Conservation (phyloP, 2,329 filamentous ascomycete genomes). For the Claviceps purpurea region DNA sequence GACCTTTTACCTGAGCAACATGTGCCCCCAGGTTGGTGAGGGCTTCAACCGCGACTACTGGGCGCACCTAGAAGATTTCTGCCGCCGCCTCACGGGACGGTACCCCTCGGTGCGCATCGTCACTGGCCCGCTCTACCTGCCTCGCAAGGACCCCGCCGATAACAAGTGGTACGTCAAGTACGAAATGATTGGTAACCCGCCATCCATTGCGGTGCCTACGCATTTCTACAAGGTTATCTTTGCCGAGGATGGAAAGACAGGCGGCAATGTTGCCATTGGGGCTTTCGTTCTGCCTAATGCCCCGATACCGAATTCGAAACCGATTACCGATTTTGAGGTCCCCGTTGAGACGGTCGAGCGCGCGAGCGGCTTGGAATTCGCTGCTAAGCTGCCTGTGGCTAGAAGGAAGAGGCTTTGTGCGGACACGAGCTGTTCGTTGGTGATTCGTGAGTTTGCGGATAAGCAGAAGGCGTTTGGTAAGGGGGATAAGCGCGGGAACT, state of each 20-base stretch:
- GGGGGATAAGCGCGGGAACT: conserved; percentile 12
- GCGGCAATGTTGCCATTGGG: conserved; percentile 71
- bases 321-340: conserved; percentile 84
- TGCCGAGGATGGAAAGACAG: conserved; percentile 62
- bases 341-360: conserved; percentile 86
- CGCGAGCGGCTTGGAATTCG: conserved; percentile 86
- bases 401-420: conserved; percentile 70
- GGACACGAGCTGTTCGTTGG: conserved; percentile 70
- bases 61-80: conserved; percentile 98
- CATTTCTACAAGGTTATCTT: conserved; percentile 99
- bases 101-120: conserved; percentile 87
- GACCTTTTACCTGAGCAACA: conserved; percentile 87
- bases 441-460: conserved; percentile 66
- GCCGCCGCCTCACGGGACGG: conserved; percentile 61
- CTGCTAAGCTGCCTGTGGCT: conserved; percentile 57
- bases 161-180: conserved; percentile 93
- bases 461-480: conserved; percentile 45
- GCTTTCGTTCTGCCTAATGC: conserved; percentile 95
- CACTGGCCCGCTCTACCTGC: conserved; percentile 87
- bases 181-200: conserved; percentile 88
- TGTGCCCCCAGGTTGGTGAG: conserved; percentile 96
- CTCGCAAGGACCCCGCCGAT: conserved; percentile 65
- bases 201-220: conserved; percentile 89
- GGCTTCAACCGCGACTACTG: conserved; percentile 99
- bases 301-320: conserved; percentile 73